These are phyloP conservation scores for Tolypocladium ovalisporum DNA, from an alignment of 2,329 filamentous ascomycete genomes.

Conservation along the genomic window DNA sequence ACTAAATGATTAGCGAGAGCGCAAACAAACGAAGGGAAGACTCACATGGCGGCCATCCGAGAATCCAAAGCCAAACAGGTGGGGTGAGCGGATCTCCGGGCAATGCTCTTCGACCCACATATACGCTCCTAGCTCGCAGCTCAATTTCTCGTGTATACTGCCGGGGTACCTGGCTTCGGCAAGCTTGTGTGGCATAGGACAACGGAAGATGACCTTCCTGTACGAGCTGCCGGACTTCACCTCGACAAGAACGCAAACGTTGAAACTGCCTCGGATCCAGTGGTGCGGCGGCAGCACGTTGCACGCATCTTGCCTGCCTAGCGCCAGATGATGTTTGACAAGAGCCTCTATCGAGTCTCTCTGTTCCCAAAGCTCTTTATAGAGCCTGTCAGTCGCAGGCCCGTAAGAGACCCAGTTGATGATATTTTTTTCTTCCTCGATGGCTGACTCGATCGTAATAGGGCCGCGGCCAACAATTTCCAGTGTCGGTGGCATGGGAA, in stretches of 20 bases:
- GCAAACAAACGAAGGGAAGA: not conserved
- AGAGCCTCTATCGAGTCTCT: conserved; percentile 8
- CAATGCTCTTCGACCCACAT: conserved; percentile 15
- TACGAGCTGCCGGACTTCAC: conserved; percentile 10
- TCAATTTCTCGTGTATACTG: conserved; percentile 31
- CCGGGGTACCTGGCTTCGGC: conserved; percentile 25
- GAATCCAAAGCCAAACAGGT: conserved; percentile 13
- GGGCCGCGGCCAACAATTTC: not conserved
- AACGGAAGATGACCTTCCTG: conserved; percentile 16
- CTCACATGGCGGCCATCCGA: conserved; percentile 5
- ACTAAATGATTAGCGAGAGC: not conserved
- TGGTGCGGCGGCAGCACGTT: conserved; percentile 9
- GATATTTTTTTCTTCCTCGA: not conserved
- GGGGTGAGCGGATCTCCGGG: conserved; percentile 12
- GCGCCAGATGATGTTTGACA: conserved; percentile 13
- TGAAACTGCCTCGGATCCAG: conserved; percentile 23
- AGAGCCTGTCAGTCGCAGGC: not conserved
- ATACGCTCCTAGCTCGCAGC: conserved; percentile 14
- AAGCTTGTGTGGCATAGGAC: conserved; percentile 22
- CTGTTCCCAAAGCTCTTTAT: conserved; percentile 2
- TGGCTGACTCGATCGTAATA: not conserved
- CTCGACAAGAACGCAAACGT: conserved; percentile 21
- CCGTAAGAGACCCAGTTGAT: not conserved
- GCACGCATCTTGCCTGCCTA: conserved; percentile 12
- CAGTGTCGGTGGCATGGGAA: not conserved